These are phyloP conservation scores for Yamadazyma tumulicola DNA, from an alignment of 805 yeast genomes.

Conservation along the genomic window DNA sequence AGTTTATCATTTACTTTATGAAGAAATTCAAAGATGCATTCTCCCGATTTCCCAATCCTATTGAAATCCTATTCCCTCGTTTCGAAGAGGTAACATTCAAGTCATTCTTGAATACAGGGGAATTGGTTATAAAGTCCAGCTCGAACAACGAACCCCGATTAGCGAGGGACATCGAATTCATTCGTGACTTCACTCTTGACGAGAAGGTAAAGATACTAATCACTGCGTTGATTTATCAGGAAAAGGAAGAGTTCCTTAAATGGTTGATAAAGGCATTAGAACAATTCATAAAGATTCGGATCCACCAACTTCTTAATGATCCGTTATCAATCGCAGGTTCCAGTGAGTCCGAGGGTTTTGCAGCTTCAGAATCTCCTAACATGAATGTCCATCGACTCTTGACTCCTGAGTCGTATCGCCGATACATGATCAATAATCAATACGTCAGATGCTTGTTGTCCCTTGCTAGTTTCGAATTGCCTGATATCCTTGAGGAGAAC, in stretches of 20 bases:
- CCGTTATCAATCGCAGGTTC: constrained; percentile 5
- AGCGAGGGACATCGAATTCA: constrained; percentile 35
- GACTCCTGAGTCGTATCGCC: constrained; percentile 15
- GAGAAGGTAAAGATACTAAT: constrained; percentile 50
- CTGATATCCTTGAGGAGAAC: constrained; percentile 34
- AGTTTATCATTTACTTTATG: constrained; percentile 65
- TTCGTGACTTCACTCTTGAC: constrained; percentile 33
- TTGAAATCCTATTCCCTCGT: constrained; percentile 69
- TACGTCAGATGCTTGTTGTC: constrained; percentile 46
- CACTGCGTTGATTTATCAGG: constrained; percentile 45
- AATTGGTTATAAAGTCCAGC: constrained; percentile 22
- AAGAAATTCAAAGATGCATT: constrained; percentile 48
- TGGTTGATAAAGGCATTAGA: constrained; percentile 41
- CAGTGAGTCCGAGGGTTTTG: too few species aligned
- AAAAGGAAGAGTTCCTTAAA: constrained; percentile 39
- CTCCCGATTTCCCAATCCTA: constrained; percentile 49
- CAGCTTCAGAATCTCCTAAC: too few species aligned
- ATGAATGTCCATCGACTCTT: constrained; percentile 4
- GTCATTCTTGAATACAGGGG: constrained; percentile 62
- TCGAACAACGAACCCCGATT: constrained; percentile 22
- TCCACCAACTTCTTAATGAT: constrained; percentile 8
- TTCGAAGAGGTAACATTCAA: constrained; percentile 42
- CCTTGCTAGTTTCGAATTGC: constrained; percentile 44
- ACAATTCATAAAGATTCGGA: constrained; percentile 21
- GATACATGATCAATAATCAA: constrained; percentile 45